Evolutionary conservation across 2,329 filamentous ascomycete genomes (phyloP), one percentile per base, ranked within the genome.

Genomic region (Neonectria magnoliae): DNA sequence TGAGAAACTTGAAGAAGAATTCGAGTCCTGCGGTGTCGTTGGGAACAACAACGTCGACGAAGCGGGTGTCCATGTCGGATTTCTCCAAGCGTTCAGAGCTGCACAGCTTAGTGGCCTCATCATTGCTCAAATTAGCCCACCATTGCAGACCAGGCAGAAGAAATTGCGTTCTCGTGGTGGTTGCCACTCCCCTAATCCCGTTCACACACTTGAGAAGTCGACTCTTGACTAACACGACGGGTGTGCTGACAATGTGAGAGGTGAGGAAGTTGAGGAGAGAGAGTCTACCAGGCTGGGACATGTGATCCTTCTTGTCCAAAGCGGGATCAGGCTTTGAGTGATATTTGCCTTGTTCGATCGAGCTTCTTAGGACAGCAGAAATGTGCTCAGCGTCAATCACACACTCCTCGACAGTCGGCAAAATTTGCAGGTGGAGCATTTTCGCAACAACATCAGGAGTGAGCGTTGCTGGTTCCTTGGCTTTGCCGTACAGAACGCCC

Each of bases 381-480:
- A 97, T 84, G 65, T 96, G 90, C 29, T 86, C 87, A 4, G 88
- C 82, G 75, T 98, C 94, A 69, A 98, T 87, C 4, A 95, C 85
- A 73, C 91, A 97, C 78, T 98, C 96, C 78, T 98, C 94, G 10
- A 97, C 80, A 2, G 86, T 87, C 0, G 93, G 93, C 20, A 93
- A 77, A n/a, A 98, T 79, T 41, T 91, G 84, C 20, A 87, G 83
- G 20, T 88, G 84, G 1, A 96, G 75, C 20, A 97, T 79, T 62
- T 87, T 89, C 47, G 85, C 81, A 2, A 82, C 81, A 58, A 90
- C 85, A 25, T 89, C 85, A 1, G 81, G 74, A 4, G 86, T 78
- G 58, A 97, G 82, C 83, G 87, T 88, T 50, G 85, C 81, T 16
- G 91, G 76, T 38, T 84, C 78, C 29, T 80, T 80, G 6, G 80